These are phyloP conservation scores for Musa troglodytarum DNA, from an alignment of 176 grass and related monocot genomes.

Conservation along the genomic window DNA sequence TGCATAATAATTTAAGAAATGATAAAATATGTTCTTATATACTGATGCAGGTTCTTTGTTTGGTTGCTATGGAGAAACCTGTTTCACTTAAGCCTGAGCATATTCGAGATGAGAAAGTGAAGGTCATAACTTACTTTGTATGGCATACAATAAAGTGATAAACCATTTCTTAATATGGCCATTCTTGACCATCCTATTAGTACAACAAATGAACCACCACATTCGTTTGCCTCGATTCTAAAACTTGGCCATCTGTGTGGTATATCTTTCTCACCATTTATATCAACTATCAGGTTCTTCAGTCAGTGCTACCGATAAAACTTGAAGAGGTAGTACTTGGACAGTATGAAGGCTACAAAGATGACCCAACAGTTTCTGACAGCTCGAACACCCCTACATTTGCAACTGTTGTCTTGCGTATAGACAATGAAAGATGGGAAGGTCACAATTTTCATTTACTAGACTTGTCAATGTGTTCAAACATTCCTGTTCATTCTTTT, in stretches of 20 bases:
- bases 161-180: no score
- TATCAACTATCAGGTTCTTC: slow-evolving; percentile 61
- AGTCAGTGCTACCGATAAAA: slow-evolving; percentile 90
- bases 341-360: slow-evolving; percentile 94
- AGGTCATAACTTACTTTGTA: slow-evolving; percentile 29
- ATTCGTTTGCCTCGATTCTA: no score
- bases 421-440: slow-evolving; percentile 99
- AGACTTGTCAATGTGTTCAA: background rate
- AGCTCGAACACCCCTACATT: slow-evolving; percentile 96
- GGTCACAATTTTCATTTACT: slow-evolving; percentile 25
- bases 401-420: slow-evolving; percentile 74
- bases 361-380: slow-evolving; percentile 94
- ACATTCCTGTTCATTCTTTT: no score
- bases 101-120: slow-evolving; percentile 99
- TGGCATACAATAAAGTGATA: no score
- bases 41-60: slow-evolving; percentile 75
- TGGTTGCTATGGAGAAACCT: slow-evolving; percentile 99
- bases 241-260: background rate
- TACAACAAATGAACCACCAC: no score
- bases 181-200: no score
- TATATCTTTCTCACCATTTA: background rate
- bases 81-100: slow-evolving; percentile 98
- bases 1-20: background rate
- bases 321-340: slow-evolving; percentile 88
- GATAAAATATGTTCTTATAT: slow-evolving; percentile 1